These are phyloP conservation scores for Fusarium euwallaceae DNA, from an alignment of 2,329 filamentous ascomycete genomes.

Conservation along the genomic window DNA sequence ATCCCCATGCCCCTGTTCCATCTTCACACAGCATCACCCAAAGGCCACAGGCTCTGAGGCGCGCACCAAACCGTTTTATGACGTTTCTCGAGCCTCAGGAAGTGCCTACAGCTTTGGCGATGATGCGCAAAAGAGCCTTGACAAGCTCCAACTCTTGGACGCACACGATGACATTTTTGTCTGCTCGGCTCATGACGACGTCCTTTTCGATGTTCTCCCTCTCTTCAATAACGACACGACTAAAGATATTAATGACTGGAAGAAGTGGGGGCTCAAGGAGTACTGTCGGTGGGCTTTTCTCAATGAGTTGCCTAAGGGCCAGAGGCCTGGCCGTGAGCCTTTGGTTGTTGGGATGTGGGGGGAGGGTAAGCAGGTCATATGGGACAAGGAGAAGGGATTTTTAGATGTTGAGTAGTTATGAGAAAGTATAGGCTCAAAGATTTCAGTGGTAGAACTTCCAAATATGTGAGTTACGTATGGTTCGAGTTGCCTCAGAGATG, in stretches of 20 bases:
- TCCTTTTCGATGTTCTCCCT: background rate
- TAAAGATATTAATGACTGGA: background rate
- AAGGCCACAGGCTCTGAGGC: background rate
- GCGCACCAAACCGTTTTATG: background rate
- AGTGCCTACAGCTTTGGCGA: background rate
- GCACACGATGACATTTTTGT: background rate
- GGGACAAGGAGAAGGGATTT: background rate
- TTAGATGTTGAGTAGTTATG: background rate
- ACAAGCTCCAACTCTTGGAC: background rate
- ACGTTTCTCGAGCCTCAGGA: background rate
- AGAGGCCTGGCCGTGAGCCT: background rate
- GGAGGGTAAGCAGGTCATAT: background rate
- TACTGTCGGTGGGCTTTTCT: background rate
- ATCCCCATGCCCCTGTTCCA: background rate
- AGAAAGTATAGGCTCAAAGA: background rate
- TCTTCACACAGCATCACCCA: background rate
- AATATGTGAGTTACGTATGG: background rate
- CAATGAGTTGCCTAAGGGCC: background rate
- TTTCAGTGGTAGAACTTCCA: background rate
- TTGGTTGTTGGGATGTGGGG: background rate
- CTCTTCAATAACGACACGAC: background rate
- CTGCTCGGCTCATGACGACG: background rate
- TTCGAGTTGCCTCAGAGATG: background rate
- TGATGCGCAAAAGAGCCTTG: background rate
- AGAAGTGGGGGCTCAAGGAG: background rate